Evolutionary conservation across 2,329 filamentous ascomycete species (phyloP), one percentile per base, ranked within the genome.

Genomic region (Didymella pomorum): DNA sequence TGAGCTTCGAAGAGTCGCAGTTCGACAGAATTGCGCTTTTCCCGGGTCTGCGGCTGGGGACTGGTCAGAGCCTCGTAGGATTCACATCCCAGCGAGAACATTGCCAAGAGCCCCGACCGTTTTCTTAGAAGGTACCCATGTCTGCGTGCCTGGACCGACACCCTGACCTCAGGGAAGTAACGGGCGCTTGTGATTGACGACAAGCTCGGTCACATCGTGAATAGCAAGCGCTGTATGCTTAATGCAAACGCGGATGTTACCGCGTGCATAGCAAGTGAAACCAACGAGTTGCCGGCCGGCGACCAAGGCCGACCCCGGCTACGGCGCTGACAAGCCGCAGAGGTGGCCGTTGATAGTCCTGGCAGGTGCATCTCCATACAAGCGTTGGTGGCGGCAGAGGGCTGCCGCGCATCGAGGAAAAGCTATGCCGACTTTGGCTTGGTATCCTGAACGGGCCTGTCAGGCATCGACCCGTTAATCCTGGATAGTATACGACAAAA

Each of bases 41-140:
- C 66, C 73, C 73, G 71, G 71, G 58, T 74, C 61, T 71, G 69
- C 70, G 72, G 72, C 72, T 72, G 69, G 66, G 68, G 62, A 71
- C 62, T 72, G 71, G 71, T 71, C 68, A 68, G 71, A 74, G 74
- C 74, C 70, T 73, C 67, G 72, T 71, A 73, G 75, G 74, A 77
- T 76, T 61, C 49, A 16, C 35, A 69, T 65, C 73, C 74, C 67
- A 63, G 72, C 51, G 56, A 62, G 59, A 66, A 60, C 65, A 66
- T 63, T 66, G 66, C 70, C 72, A 74, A 71, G 72, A 67, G 72
- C 63, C 67, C 66, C 69, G 73, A 71, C 72, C 71, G 72, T 76
- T 76, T 52, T 44, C 62, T 62, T 76, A 75, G 65, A 62, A 68
- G 61, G 57, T 63, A 63, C 63, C 65, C 67, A 63, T 63, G 60